A percentile compares a stretch with the other conserved stretches of the same genome.
These are phyloP conservation scores for Trypanosoma cruzi DNA, from an alignment of 208 protist genomes.

Conservation along the genomic window DNA sequence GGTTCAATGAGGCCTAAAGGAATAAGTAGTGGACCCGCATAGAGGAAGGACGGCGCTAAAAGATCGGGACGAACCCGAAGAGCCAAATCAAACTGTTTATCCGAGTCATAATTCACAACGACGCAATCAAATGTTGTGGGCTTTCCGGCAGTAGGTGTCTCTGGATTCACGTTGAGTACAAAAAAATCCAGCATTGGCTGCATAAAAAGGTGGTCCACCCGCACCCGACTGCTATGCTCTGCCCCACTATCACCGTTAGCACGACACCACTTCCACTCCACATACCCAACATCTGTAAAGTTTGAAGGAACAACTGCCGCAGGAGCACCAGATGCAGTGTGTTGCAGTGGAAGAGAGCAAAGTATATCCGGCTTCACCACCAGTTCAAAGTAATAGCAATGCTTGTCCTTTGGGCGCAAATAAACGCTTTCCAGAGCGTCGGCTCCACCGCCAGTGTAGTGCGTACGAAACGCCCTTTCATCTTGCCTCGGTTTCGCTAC, in stretches of 20 bases:
- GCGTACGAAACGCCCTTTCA: slow-evolving; percentile 15
- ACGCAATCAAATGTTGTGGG: slow-evolving; percentile 40
- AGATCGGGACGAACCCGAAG: slow-evolving; percentile 69
- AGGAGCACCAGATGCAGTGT: slow-evolving; percentile 1
- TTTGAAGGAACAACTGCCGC: slow-evolving; percentile 1
- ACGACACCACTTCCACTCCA: slow-evolving; percentile 56
- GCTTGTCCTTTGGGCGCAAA: slow-evolving; percentile 44
- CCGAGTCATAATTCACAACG: slow-evolving; percentile 32
- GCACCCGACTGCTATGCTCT: slow-evolving; percentile 36
- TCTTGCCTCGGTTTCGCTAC: slow-evolving; percentile 2
- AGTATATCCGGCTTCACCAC: slow-evolving; percentile 34
- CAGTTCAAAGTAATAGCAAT: slow-evolving; percentile 37
- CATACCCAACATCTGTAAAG: slow-evolving; percentile 46
- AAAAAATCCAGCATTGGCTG: slow-evolving; percentile 41
- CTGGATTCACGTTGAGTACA: slow-evolving; percentile 18
- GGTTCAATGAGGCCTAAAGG: slow-evolving; percentile 42
- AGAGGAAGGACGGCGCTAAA: slow-evolving; percentile 56
- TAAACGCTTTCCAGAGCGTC: slow-evolving; percentile 29
- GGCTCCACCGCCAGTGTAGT: slow-evolving; percentile 21
- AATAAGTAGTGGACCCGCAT: slow-evolving; percentile 57
- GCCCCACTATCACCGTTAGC: slow-evolving; percentile 56
- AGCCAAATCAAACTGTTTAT: slow-evolving; percentile 40
- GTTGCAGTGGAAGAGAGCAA: slow-evolving; percentile 30
- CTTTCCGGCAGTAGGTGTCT: slow-evolving; percentile 24
- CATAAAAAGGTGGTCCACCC: slow-evolving; percentile 27